A percentile compares a stretch with the other conserved stretches of the same genome.
phyloP scores from a whole-genome alignment of 208 protist species.

The Phytomonas sp. region DNA sequence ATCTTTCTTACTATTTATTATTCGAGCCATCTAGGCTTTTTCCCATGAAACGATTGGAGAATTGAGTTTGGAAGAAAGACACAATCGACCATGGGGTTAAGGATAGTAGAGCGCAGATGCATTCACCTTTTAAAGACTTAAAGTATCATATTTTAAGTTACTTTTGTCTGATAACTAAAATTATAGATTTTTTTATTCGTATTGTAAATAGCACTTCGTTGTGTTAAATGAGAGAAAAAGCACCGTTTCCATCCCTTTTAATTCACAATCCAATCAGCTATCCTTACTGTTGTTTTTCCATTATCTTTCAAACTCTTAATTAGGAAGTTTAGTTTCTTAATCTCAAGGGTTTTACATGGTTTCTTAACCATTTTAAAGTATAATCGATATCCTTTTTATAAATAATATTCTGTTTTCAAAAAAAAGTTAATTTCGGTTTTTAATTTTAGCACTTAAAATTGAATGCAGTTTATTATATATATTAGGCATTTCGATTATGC shows the following conservation, averaged over 20 bases:
- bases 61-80: neutral
- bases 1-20: neutral
- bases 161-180: neutral
- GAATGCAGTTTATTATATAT: too few relatives aligned
- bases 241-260: neutral
- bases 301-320: neutral
- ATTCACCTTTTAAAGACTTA: neutral
- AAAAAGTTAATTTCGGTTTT: slow-evolving; percentile 4
- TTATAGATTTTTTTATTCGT: neutral
- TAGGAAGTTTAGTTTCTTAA: neutral
- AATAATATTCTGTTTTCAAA: slow-evolving; percentile 1
- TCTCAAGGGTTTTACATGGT: neutral
- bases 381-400: neutral
- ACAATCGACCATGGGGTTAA: neutral
- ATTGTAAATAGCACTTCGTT: neutral
- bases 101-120: neutral
- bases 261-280: neutral
- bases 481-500: too few relatives aligned
- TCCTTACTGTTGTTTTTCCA: neutral
- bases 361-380: neutral
- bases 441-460: too few relatives aligned
- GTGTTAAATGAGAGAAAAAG: neutral
- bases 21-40: neutral
- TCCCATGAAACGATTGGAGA: neutral
- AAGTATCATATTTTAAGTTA: neutral